Evolutionary conservation across 139 green algal species (phyloP), one percentile per base, ranked within the genome.

Genomic region (Eudorina sp.): DNA sequence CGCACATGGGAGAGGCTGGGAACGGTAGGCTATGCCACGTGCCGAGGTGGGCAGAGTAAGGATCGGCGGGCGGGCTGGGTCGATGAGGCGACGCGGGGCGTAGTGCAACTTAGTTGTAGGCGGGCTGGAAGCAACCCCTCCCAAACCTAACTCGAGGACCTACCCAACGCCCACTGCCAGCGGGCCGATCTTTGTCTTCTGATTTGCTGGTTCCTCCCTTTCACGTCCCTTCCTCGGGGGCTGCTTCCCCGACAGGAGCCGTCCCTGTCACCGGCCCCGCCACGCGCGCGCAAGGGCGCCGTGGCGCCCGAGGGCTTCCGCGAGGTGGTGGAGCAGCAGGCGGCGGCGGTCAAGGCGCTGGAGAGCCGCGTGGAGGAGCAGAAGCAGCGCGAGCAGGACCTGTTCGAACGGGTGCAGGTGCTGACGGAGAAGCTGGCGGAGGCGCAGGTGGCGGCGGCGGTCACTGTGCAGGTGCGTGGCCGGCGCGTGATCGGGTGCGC

Each of bases 391-490:
- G 82, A 88, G 36, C 34, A 69, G 45, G 82, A 88, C 31, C 64
- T 88, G 43, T 88, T 88, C 21, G 27, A 70, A 29, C 82, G 82
- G 27, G 82, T 88, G 38, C 31, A 80, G 46, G 31, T 79, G 62
- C 82, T 88, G 8, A 88, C 82, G 46, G 82, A 88, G 34, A 79
- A 88, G 62, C 64, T 88, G 45, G 64, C 48, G 66, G 82, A 80
- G 18, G 82, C 82, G 34, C 64, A 88, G 82, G 27, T 27, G 27
- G 40, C 19, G 38, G 60, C 80, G 45, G 60, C 80, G 11, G 41
- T 58, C 8, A 62, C 41, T 4, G 60, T 86, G 31, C 43, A 74
- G 78, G 78, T 85, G 40, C 4, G 77, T n/a, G n/a, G n/a, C n/a
- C n/a, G n/a, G n/a, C n/a, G n/a, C n/a, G n/a, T n/a, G n/a, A n/a